Base-by-base conservation (phyloP, 352 stramenopile genomes). In the Bremia lactucae region DNA sequence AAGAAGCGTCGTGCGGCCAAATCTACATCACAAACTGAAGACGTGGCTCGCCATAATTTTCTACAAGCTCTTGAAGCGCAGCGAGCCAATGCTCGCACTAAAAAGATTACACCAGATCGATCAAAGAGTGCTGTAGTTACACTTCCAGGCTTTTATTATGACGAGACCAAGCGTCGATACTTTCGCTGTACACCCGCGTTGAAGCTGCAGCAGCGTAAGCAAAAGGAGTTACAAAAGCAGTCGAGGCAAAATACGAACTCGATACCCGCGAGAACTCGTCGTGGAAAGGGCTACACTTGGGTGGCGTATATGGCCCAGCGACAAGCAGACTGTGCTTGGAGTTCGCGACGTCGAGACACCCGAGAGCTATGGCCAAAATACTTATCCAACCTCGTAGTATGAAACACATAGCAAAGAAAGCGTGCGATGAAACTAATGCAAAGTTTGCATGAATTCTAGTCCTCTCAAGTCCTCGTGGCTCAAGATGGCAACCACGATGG, bases 91-190 rank as follows among this genome's bases (percentile, higher is more conserved):
- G 52, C 51, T 26, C 55, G 65, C 20, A 59, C n/a, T 4, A 40
- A 60, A 36, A 29, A 31, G 3, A 10, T 19, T 25, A 21, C 38
- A 51, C 29, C 47, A 25, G 16, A 9, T 18, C 23, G 31, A 49
- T 52, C 28, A 7, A 16, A 6, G 38, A 34, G 19, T 15, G 18
- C 34, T 2, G 16, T 15, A 15, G 49, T 43, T 18, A 19, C 56
- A 20, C 50, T 86, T 5, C 49, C 63, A 20, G 73, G 73, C 6
- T 86, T 80, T 33, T 74, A 76, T 49, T 86, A 68, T 40, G 73
- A 86, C 36, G 58, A 77, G 26, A 36, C 19, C 11, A 72, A 65
- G 36, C 29, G 44, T 4, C 53, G 64, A n/a, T 83, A 79, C 43
- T 86, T 83, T 38, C 62, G 60, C 20, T 23, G 19, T 50, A 68